These are phyloP conservation scores for Phyllachora maydis DNA, from an alignment of 2,329 filamentous ascomycete genomes.

Conservation along the genomic window DNA sequence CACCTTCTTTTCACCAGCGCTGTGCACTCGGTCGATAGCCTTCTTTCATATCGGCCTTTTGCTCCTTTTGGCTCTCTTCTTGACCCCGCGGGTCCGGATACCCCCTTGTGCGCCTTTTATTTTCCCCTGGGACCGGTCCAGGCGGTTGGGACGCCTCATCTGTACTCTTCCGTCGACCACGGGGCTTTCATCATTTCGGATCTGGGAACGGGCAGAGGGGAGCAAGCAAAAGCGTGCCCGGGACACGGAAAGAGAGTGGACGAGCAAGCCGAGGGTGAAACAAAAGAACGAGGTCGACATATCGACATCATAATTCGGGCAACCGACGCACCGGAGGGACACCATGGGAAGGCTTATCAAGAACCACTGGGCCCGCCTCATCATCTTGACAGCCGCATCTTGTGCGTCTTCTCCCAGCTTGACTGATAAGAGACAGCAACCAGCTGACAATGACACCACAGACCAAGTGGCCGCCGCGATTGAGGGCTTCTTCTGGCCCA, in stretches of 20 bases:
- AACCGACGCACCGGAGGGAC: constrained; percentile 6
- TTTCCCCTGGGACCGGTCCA: too few species aligned
- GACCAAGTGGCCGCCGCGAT: constrained; percentile 74
- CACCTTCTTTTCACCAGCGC: constrained; percentile 18
- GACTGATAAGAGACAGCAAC: neutral
- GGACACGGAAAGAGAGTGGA: constrained; percentile 6
- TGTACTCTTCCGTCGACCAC: too few species aligned
- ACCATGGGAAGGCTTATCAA: constrained; percentile 96
- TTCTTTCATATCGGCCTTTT: constrained; percentile 30
- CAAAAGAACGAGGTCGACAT: constrained; percentile 1
- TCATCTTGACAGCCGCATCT: constrained; percentile 64
- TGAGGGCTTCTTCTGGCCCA: constrained; percentile 92
- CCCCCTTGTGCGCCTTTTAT: constrained; percentile 18
- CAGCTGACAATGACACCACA: constrained; percentile 19
- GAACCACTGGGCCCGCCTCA: constrained; percentile 95
- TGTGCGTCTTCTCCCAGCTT: constrained; percentile 38
- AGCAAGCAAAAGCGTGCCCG: constrained; percentile 1
- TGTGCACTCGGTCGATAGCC: constrained; percentile 30
- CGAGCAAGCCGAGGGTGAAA: constrained; percentile 3
- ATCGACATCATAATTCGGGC: constrained; percentile 2
- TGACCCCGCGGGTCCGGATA: constrained; percentile 30
- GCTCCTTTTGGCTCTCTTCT: constrained; percentile 14
- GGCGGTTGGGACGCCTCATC: too few species aligned
- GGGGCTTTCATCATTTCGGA: constrained; percentile 3
- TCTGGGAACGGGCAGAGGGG: constrained; percentile 2